Percentiles rank a stretch among this genome's conserved stretches.
phyloP scores from a whole-genome alignment of 2,329 filamentous ascomycete genomes.

The Fusarium solani-melongenae region DNA sequence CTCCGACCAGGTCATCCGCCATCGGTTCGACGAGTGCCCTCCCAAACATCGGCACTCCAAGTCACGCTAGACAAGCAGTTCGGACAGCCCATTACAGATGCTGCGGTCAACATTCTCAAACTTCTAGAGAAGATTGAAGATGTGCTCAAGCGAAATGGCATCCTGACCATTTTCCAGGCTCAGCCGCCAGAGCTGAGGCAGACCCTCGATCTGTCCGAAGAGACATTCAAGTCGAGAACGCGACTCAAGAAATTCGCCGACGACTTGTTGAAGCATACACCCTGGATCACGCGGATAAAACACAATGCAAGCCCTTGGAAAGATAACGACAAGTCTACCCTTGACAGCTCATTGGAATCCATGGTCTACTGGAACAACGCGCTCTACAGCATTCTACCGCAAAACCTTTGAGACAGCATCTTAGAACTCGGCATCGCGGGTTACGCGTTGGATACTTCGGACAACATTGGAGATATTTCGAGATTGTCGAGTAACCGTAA shows the following conservation, averaged over 20 bases:
- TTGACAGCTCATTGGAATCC: not conserved
- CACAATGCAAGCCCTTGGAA: conserved; percentile 6
- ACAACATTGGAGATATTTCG: not conserved
- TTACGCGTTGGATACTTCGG: not conserved
- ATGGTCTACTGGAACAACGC: conserved; percentile 3
- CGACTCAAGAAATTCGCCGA: not conserved
- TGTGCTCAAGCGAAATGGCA: not conserved
- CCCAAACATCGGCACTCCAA: not conserved
- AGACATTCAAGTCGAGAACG: not conserved
- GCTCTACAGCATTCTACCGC: not conserved
- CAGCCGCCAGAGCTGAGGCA: rapidly evolving
- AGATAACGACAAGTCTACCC: not conserved
- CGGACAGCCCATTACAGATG: not conserved
- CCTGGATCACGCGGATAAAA: not conserved
- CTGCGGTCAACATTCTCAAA: not conserved
- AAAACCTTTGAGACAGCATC: not conserved
- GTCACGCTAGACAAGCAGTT: not conserved
- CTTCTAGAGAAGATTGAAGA: not conserved
- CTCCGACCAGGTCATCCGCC: not conserved
- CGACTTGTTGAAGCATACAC: not conserved
- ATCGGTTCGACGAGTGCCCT: not conserved
- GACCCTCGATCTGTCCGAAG: rapidly evolving
- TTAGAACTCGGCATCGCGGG: not conserved
- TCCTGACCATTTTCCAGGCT: not conserved
- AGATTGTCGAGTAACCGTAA: not conserved